These are phyloP conservation scores for Pyrenophora graminea DNA, from an alignment of 2,329 filamentous ascomycete species.

Conservation along the genomic window DNA sequence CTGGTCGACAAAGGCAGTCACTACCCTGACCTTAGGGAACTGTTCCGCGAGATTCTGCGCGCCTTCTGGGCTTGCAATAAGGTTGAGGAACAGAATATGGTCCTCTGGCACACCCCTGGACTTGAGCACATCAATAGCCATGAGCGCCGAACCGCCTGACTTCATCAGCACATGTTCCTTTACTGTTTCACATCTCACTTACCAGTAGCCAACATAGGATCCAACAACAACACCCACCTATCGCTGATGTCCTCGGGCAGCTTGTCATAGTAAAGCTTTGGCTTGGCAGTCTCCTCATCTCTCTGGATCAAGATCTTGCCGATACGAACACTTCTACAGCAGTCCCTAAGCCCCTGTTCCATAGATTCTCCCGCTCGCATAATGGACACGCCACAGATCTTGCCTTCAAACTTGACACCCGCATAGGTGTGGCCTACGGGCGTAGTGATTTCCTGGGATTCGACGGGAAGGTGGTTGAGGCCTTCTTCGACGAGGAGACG, in stretches of 20 bases:
- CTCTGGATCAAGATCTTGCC: conserved; percentile 98
- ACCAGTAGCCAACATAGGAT: conserved; percentile 99
- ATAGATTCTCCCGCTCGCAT: conserved; percentile 98
- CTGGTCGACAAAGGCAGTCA: conserved; percentile 94
- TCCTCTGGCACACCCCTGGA: conserved; percentile 91
- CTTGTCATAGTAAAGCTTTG: conserved; percentile 97
- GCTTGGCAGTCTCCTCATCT: conserved; percentile 90
- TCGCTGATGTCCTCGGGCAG: conserved; percentile 90
- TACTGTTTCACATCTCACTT: conserved; percentile 30
- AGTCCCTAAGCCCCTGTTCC: conserved; percentile 95
- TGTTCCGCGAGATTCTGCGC: conserved; percentile 85
- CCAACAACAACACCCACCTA: conserved; percentile 89
- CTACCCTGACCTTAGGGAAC: conserved; percentile 86
- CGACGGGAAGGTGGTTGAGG: conserved; percentile 90
- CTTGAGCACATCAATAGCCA: conserved; percentile 94
- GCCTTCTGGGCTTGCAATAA: conserved; percentile 96
- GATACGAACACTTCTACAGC: conserved; percentile 95
- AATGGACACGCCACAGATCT: conserved; percentile 97
- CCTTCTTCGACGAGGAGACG: conserved; percentile 95
- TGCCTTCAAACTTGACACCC: conserved; percentile 93
- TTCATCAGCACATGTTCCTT: conserved; percentile 10
- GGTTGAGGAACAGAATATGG: conserved; percentile 91
- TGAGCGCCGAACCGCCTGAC: conserved; percentile 87
- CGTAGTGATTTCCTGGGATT: conserved; percentile 86
- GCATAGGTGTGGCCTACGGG: conserved; percentile 87